Conservation (phyloP, 208 protist species). For the Leishmania tropica region DNA sequence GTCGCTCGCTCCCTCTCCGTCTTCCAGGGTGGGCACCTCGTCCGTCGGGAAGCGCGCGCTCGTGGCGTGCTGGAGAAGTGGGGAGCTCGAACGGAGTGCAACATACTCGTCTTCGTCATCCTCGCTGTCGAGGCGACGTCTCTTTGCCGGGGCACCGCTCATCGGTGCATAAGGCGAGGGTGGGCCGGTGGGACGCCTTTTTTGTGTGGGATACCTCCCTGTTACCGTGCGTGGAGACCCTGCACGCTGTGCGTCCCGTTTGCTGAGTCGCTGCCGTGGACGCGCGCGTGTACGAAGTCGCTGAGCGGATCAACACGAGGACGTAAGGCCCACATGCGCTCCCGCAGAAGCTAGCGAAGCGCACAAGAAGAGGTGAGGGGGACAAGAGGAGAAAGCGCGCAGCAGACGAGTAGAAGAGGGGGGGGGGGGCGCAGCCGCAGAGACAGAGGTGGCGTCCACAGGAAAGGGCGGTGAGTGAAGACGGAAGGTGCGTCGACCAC, state of each 20-base stretch:
- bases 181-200: not conserved
- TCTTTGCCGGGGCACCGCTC: conserved; percentile 14
- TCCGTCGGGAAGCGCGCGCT: conserved; percentile 19
- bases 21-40: conserved; percentile 5
- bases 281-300: not conserved
- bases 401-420: not conserved
- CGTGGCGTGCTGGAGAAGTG: conserved; percentile 44
- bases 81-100: conserved; percentile 11
- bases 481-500: not conserved
- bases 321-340: not conserved
- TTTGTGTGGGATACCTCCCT: not conserved
- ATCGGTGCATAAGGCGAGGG: not conserved
- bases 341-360: not conserved
- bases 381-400: not conserved
- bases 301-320: not conserved
- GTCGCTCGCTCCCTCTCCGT: not conserved
- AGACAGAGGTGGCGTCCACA: not conserved
- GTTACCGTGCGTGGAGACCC: not conserved
- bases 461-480: not conserved
- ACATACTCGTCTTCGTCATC: conserved; percentile 78
- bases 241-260: not conserved
- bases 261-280: not conserved
- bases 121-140: conserved; percentile 70
- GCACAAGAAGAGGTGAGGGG: not conserved
- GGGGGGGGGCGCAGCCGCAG: not conserved